Base-by-base conservation (phyloP, 441 rosid genomes). In the Kokia cookei region DNA sequence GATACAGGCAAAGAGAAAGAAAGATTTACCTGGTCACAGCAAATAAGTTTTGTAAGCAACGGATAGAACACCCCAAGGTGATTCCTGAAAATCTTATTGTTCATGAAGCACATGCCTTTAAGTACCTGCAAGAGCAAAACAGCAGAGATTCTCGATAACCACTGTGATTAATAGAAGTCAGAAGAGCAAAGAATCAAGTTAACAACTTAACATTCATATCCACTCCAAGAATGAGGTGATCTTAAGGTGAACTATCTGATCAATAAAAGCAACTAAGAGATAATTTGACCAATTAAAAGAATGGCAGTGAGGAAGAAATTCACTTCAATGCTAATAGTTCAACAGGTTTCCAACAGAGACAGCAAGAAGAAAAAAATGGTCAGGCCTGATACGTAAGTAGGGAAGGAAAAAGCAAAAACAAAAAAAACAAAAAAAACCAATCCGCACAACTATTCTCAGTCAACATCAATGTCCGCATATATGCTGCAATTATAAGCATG, bases 61-160 rank as follows among this genome's bases (percentile, higher is more conserved):
- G 99, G 99, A 78, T 96, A 96, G 73, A 96, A 87, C 82, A 92
- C 97, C 78, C 98, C 82, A 75, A 96, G 85, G 84, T 96, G 96
- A 73, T 90, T 86, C 86, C 82, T 85, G 85, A 94, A 96, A 70
- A 96, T 92, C 80, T 84, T 82, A 80, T 79, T 88, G 86, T 89
- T 88, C 97, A 94, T 94, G 65, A 73, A 91, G 85, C 93, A 93
- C 99, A 96, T 96, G 83, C 96, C 93, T 81, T 87, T 90, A 58
- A 94, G 91, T 77, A 94, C 99, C 99, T 96, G 87, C 76, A 84
- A 86, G 50, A 73, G 75, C 58, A 53, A 83, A 73, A 2, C 1
- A 22, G 65, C 48, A 35, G 11, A 59, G 7, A 17, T 55, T 70
- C 40, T 19, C 35, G 5, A 26, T 67, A 26, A 71, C 12, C 14